Conservation (phyloP, 192 early-diverging fungal genomes). For the Diversispora eburnea region DNA sequence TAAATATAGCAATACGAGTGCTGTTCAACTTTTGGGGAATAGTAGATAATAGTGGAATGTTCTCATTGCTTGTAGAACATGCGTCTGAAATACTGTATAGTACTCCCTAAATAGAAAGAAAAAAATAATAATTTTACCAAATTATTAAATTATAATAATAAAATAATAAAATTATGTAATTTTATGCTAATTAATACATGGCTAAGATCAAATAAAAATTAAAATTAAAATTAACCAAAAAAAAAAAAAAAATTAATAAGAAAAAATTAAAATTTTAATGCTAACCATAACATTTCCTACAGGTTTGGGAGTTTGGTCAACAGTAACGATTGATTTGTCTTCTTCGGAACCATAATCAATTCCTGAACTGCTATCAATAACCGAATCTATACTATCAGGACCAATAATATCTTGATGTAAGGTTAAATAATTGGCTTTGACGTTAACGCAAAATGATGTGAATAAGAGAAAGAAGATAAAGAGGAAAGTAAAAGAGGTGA, state of each 20-base stretch:
- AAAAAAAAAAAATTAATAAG: too few relatives aligned
- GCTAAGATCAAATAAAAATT: too few relatives aligned
- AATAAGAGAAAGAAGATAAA: neutral
- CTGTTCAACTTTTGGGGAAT: neutral
- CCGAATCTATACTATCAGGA: neutral
- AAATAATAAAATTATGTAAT: neutral
- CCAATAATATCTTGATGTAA: conserved; percentile 12
- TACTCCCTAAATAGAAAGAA: conserved; percentile 7
- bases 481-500: too few relatives aligned
- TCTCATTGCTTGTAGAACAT: neutral
- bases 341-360: neutral
- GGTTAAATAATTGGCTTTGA: neutral
- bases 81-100: neutral
- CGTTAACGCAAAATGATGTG: conserved; percentile 5
- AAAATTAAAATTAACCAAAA: too few relatives aligned
- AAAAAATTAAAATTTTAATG: too few relatives aligned
- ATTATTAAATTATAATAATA: neutral
- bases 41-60: neutral
- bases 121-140: neutral
- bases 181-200: too few relatives aligned
- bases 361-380: neutral
- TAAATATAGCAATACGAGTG: conserved; percentile 8
- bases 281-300: neutral
- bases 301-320: neutral
- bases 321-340: neutral